These are phyloP conservation scores for Exophiala sp. DNA, from an alignment of 2,329 filamentous ascomycete species.

Conservation along the genomic window DNA sequence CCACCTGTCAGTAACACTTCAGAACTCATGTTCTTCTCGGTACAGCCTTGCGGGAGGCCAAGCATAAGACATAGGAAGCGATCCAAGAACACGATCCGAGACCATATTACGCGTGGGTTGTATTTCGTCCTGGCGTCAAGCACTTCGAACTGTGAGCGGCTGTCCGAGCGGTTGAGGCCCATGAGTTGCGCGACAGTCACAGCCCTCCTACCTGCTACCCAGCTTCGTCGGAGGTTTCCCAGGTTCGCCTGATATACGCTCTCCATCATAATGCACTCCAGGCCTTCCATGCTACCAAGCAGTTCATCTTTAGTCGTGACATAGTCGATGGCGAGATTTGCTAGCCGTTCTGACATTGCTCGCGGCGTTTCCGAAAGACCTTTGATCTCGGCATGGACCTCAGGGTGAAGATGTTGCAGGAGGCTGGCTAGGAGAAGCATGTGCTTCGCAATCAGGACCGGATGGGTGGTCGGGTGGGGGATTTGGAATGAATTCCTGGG, in stretches of 20 bases:
- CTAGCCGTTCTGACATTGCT: constrained; percentile 20
- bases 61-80: constrained; percentile 39
- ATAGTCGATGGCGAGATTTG: constrained; percentile 30
- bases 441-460: constrained; percentile 42
- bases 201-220: constrained; percentile 37
- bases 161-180: constrained; percentile 34
- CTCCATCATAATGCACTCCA: constrained; percentile 43
- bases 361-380: constrained; percentile 1
- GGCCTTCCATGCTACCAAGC: constrained; percentile 36
- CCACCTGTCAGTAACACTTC: neutral
- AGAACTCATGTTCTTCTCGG: neutral
- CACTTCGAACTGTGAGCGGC: constrained; percentile 12
- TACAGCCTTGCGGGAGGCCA: constrained; percentile 32
- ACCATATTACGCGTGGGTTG: constrained; percentile 35
- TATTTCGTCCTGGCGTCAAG: constrained; percentile 13
- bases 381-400: neutral
- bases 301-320: constrained; percentile 40
- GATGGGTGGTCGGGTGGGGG: neutral
- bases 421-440: constrained; percentile 45
- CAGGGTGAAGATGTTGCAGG: constrained; percentile 43
- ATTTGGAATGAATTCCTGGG: too few relatives aligned
- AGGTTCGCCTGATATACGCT: constrained; percentile 35
- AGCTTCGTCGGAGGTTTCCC: constrained; percentile 40
- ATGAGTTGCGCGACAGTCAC: constrained; percentile 41
- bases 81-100: constrained; percentile 37